phyloP scores from a whole-genome alignment of 2,329 filamentous ascomycete genomes.

The Reticulascus tulasneorum region DNA sequence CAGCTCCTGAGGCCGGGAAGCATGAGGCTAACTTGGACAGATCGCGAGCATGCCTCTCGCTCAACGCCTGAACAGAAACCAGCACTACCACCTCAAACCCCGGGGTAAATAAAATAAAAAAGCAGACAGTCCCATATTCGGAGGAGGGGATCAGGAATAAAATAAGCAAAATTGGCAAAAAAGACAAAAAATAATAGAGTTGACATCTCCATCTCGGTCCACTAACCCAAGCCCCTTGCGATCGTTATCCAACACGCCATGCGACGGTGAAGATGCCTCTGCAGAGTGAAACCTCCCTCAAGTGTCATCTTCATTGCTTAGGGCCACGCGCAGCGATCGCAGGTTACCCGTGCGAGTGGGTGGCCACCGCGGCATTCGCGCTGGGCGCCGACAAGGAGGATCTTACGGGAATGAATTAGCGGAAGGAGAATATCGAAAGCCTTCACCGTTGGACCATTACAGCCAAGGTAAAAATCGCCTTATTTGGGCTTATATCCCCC shows the following conservation, averaged over 20 bases:
- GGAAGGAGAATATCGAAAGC: slow-evolving; percentile 47
- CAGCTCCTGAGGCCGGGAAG: no score
- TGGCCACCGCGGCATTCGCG: slow-evolving; percentile 63
- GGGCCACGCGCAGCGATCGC: slow-evolving; percentile 57
- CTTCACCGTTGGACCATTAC: slow-evolving; percentile 63
- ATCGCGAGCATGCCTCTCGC: no score
- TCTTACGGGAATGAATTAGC: slow-evolving; percentile 53
- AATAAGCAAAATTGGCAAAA: slow-evolving; percentile 1
- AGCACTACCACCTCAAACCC: no score
- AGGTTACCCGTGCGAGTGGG: slow-evolving; percentile 65
- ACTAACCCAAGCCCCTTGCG: slow-evolving; percentile 55
- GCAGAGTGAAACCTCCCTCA: slow-evolving; percentile 71
- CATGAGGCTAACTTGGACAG: no score
- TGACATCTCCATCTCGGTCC: slow-evolving; percentile 51
- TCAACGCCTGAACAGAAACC: no score
- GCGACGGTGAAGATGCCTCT: slow-evolving; percentile 67
- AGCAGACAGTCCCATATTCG: no score
- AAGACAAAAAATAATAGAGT: slow-evolving; percentile 27
- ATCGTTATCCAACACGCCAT: slow-evolving; percentile 68
- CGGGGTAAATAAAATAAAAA: no score
- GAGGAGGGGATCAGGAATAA: not conserved
- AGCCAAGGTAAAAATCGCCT: no score
- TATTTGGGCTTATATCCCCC: no score
- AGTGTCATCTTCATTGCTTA: slow-evolving; percentile 67
- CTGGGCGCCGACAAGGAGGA: slow-evolving; percentile 58